A percentile compares a stretch with the other conserved stretches of the same genome.
Evolutionary conservation across 129 eudicot genomes (phyloP).

Genomic region (Lonicera japonica): DNA sequence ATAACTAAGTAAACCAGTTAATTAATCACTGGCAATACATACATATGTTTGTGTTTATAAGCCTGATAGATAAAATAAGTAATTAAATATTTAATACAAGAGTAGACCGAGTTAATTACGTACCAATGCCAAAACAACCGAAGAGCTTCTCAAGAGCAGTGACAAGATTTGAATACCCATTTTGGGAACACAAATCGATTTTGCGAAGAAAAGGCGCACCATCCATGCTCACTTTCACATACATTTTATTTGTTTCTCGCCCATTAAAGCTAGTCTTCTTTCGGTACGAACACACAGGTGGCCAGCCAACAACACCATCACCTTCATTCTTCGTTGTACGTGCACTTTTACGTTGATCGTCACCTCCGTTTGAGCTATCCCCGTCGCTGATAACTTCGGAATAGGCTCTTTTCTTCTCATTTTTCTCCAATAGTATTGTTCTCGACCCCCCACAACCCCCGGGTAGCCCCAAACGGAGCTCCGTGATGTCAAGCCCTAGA

Average conservation of each 20-base stretch:
- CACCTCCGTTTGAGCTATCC: background rate
- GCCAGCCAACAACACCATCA: slow-evolving; percentile 70
- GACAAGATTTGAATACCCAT: slow-evolving; percentile 48
- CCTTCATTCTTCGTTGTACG: no score
- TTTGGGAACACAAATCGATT: slow-evolving; percentile 45
- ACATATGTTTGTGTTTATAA: no score
- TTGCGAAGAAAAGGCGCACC: slow-evolving; percentile 81
- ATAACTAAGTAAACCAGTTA: no score
- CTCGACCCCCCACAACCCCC: slow-evolving; percentile 21
- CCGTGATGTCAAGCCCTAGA: slow-evolving; percentile 63
- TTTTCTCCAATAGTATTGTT: slow-evolving; percentile 6
- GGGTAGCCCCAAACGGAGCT: slow-evolving; percentile 67
- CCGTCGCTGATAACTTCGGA: slow-evolving; percentile 24
- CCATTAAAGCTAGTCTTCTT: slow-evolving; percentile 28
- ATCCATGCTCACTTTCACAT: slow-evolving; percentile 91
- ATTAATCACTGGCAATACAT: no score
- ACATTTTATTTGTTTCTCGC: slow-evolving; percentile 28
- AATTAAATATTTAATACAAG: background rate
- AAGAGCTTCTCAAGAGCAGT: slow-evolving; percentile 62
- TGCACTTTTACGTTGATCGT: slow-evolving; percentile 16
- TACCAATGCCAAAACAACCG: slow-evolving; percentile 53
- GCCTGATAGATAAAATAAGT: background rate
- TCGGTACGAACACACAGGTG: slow-evolving; percentile 68
- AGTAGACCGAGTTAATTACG: slow-evolving; percentile 12
- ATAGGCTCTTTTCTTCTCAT: slow-evolving; percentile 56